A percentile compares a stretch with the other conserved stretches of the same genome.
phyloP scores from a whole-genome alignment of 176 grass and related monocot genomes.

The Musa itinerans region DNA sequence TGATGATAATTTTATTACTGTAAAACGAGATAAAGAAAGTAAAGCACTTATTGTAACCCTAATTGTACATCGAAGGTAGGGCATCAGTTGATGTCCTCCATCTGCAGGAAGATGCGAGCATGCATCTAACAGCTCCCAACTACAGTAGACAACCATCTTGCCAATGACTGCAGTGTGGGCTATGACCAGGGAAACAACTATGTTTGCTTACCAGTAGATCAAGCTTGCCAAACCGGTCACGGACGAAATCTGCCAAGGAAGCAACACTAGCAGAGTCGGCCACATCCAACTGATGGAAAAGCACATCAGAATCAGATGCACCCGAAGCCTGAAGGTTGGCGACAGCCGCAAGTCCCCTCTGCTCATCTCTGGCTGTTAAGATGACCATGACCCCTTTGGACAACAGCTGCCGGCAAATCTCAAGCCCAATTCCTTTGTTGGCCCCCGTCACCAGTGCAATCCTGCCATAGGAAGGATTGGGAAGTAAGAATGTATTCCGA shows the following conservation, averaged over 20 bases:
- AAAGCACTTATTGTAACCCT: no score
- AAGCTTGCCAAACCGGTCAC: constrained; percentile 40
- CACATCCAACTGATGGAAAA: constrained; percentile 66
- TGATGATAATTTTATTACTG: background rate
- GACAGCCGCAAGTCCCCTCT: constrained; percentile 43
- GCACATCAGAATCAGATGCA: constrained; percentile 14
- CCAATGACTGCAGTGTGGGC: no score
- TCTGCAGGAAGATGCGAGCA: no score
- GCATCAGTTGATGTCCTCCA: no score
- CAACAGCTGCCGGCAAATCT: constrained; percentile 58
- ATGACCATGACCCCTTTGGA: constrained; percentile 39
- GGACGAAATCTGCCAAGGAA: constrained; percentile 42
- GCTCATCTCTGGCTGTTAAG: constrained; percentile 57
- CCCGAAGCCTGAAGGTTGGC: constrained; percentile 20
- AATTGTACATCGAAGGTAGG: no score
- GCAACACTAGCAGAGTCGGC: constrained; percentile 35
- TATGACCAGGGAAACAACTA: no score
- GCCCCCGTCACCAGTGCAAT: constrained; percentile 53
- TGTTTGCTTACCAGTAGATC: constrained; percentile 43
- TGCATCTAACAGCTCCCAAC: no score
- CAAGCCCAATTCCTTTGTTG: constrained; percentile 68
- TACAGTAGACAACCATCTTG: no score
- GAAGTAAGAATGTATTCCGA: no score
- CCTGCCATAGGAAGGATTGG: constrained; percentile 3
- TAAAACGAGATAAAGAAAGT: background rate